These are phyloP conservation scores for Kodamaea sagamina DNA, from an alignment of 805 yeast species.

Conservation along the genomic window DNA sequence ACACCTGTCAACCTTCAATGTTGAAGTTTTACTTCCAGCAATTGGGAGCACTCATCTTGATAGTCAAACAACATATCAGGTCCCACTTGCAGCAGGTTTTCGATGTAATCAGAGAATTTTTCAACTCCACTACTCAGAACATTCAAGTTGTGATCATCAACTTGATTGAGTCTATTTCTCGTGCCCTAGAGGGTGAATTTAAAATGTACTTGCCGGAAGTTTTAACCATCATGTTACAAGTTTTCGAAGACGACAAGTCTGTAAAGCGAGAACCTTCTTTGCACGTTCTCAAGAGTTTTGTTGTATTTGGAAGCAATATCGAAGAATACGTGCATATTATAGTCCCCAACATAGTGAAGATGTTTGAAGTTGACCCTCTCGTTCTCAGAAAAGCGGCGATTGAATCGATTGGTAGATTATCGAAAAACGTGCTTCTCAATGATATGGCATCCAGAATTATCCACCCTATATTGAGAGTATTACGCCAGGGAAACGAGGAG, in stretches of 20 bases:
- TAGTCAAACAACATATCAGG: slow-evolving; percentile 88
- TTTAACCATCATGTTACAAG: slow-evolving; percentile 71
- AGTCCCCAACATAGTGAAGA: slow-evolving; percentile 78
- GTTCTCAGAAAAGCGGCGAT: slow-evolving; percentile 74
- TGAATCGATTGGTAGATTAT: slow-evolving; percentile 77
- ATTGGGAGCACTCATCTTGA: slow-evolving; percentile 71
- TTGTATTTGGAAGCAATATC: slow-evolving; percentile 80
- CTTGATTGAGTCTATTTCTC: slow-evolving; percentile 79
- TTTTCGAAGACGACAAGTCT: slow-evolving; percentile 72
- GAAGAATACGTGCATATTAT: slow-evolving; percentile 88
- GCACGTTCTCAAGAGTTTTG: slow-evolving; percentile 78
- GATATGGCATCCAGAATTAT: slow-evolving; percentile 91
- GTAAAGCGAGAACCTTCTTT: slow-evolving; percentile 60
- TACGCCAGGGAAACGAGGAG: slow-evolving; percentile 57
- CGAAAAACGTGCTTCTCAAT: slow-evolving; percentile 67
- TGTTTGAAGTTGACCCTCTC: slow-evolving; percentile 73
- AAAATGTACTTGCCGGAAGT: slow-evolving; percentile 78
- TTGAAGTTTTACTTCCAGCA: slow-evolving; percentile 89
- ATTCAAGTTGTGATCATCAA: slow-evolving; percentile 78
- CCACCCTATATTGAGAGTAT: slow-evolving; percentile 78
- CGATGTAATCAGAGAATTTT: slow-evolving; percentile 72
- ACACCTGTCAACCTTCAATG: slow-evolving; percentile 73
- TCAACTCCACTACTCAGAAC: slow-evolving; percentile 47
- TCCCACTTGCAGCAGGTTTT: slow-evolving; percentile 79
- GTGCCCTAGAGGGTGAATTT: slow-evolving; percentile 89